Evolutionary conservation across 2,329 filamentous ascomycete genomes (phyloP).

Genomic region (Calonectria honghensis): DNA sequence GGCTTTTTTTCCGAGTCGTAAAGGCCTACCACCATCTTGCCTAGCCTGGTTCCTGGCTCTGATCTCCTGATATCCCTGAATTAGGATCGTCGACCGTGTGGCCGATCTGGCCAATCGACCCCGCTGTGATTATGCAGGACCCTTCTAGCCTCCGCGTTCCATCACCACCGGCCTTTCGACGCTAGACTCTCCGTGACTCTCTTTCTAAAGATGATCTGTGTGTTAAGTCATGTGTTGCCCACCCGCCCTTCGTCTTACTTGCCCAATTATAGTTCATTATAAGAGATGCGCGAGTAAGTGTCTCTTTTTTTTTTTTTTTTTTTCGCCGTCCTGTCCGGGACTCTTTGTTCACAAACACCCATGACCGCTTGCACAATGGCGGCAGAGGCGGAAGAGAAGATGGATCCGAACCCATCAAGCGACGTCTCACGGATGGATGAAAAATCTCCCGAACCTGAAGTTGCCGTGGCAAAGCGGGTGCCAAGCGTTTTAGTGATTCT

Average conservation of each 20-base stretch:
- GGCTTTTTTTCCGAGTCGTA: background rate
- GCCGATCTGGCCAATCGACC: background rate
- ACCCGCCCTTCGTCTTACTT: background rate
- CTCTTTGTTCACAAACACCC: background rate
- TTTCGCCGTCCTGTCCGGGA: background rate
- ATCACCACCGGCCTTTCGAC: background rate
- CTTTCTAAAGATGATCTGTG: background rate
- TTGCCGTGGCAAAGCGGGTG: too few relatives aligned
- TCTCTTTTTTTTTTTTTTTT: background rate
- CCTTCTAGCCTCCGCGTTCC: background rate
- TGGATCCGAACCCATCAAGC: background rate
- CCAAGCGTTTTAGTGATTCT: background rate
- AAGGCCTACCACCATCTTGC: background rate
- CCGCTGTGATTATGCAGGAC: background rate
- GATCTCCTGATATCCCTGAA: slow-evolving; percentile 6
- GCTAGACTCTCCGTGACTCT: slow-evolving; percentile 13
- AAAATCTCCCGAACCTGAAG: background rate
- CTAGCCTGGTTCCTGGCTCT: background rate
- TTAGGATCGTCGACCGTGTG: slow-evolving; percentile 9
- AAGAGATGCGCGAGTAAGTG: background rate
- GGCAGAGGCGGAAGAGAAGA: background rate
- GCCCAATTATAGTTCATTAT: background rate
- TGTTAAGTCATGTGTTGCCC: slow-evolving; percentile 1
- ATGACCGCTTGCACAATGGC: background rate
- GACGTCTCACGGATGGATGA: background rate